These are phyloP conservation scores for Penicillium simplicissimum DNA, from an alignment of 495 filamentous ascomycete genomes.

Conservation along the genomic window DNA sequence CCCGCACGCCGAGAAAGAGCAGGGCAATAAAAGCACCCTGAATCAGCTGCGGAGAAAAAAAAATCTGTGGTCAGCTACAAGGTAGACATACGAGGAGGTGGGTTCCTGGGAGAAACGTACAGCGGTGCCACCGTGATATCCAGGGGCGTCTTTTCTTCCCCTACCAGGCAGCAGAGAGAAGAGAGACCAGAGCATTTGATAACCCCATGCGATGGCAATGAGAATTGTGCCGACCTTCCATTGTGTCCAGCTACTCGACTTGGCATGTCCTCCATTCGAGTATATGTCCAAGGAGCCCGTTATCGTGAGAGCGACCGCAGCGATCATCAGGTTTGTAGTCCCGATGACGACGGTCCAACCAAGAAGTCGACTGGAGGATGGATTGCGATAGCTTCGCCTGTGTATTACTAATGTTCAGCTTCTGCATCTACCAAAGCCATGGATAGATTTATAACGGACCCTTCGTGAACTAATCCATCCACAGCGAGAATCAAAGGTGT, in stretches of 20 bases:
- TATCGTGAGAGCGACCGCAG: neutral
- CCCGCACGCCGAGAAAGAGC: neutral
- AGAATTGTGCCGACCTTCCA: neutral
- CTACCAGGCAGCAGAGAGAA: neutral
- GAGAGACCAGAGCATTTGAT: neutral
- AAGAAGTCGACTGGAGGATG: neutral
- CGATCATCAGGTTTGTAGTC: neutral
- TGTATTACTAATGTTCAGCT: neutral
- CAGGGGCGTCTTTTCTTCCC: neutral
- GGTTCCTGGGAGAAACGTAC: neutral
- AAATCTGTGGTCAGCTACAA: neutral
- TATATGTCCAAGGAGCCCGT: neutral
- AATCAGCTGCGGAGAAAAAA: neutral
- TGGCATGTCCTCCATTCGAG: neutral
- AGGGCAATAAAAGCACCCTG: neutral
- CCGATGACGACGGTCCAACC: neutral
- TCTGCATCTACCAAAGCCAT: neutral
- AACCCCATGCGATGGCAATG: neutral
- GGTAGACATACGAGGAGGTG: neutral
- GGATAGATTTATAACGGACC: neutral
- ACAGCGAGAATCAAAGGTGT: neutral
- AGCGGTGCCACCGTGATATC: slow-evolving; percentile 1
- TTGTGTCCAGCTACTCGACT: neutral
- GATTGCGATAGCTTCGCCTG: neutral
- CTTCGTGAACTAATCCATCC: slow-evolving; percentile 2